Percentiles rank a stretch among this genome's conserved stretches.
These are phyloP conservation scores for Phytopythium litorale DNA, from an alignment of 352 stramenopile genomes.

Conservation along the genomic window DNA sequence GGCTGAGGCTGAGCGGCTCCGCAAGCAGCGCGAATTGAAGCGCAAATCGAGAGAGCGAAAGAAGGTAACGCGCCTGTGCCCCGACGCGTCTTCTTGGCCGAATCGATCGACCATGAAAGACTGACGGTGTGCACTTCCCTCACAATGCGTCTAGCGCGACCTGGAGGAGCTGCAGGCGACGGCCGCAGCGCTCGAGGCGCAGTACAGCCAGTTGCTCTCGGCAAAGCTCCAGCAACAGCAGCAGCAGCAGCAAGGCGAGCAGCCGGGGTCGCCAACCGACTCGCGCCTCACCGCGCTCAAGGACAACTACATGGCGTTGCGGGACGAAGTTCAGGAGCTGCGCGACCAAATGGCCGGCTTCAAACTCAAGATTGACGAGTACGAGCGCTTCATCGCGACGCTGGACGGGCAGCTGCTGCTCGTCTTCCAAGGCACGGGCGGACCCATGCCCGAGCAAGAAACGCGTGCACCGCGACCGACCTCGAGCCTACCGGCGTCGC, in stretches of 20 bases:
- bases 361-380: slow-evolving; percentile 43
- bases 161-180: slow-evolving; percentile 33
- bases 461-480: slow-evolving; percentile 4
- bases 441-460: slow-evolving; percentile 4
- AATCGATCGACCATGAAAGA: too few relatives aligned
- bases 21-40: slow-evolving; percentile 44
- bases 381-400: slow-evolving; percentile 46
- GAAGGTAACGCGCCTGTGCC: slow-evolving; percentile 18
- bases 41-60: slow-evolving; percentile 40
- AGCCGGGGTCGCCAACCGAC: slow-evolving; percentile 19
- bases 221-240: slow-evolving; percentile 21
- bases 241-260: slow-evolving; percentile 9
- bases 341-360: slow-evolving; percentile 37
- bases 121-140: not conserved
- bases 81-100: not conserved
- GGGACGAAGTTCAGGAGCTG: slow-evolving; percentile 36
- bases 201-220: slow-evolving; percentile 36
- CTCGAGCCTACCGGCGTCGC: not conserved
- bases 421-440: slow-evolving; percentile 1
- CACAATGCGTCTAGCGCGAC: slow-evolving; percentile 17
- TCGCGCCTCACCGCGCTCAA: slow-evolving; percentile 25
- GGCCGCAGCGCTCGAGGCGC: slow-evolving; percentile 26
- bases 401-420: slow-evolving; percentile 37
- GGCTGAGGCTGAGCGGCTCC: slow-evolving; percentile 29
- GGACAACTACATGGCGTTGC: slow-evolving; percentile 35